Base-by-base conservation (phyloP, 2,329 filamentous ascomycete species). In the Claviceps arundinis region DNA sequence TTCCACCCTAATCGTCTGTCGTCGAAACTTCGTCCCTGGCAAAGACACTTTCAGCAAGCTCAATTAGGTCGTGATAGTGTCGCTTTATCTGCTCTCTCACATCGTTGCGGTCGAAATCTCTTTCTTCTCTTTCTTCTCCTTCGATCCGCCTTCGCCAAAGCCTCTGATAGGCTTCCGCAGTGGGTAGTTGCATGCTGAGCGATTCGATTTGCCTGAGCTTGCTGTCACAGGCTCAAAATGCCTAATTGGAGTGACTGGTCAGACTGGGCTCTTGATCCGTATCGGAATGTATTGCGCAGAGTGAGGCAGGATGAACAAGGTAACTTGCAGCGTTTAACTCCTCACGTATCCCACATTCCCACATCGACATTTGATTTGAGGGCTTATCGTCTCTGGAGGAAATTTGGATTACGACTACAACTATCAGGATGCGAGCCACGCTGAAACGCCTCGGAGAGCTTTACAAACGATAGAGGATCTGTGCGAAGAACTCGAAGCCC, bases 181-280 rank as follows among this genome's bases (percentile, higher is more conserved):
- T 47, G 46, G 48, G 48, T 24, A n/a, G 52, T 44, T 48, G 50
- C 49, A 52, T 52, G 49, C 52, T 53, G n/a, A 45, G 17, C 19
- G 8, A 40, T 19, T n/a, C 6, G 9, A 1, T 40, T 37, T 22
- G 22, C n/a, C 37, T 52, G n/a, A 38, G 17, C 30, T 50, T 34
- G 41, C 47, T 47, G 37, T 8, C 30, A 37, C 37, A 30, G 38
- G 40, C 13, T 41, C 42, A 54, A 38, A 17, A 54, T 54, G 53
- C 37, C 40, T 37, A 8, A 54, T 41, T 64, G 60, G 61, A 57
- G 59, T 44, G 53, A 54, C 30, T 64, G 59, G 60, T 62, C 61
- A 19, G 57, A 60, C 30, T 64, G 61, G 62, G 56, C 51, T 42
- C 57, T 54, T 52, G 59, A 62, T 51, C 54, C 54, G 45, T 48